Evolutionary conservation across 352 stramenopile genomes (phyloP).

Genomic region (Pythium diclinum): DNA sequence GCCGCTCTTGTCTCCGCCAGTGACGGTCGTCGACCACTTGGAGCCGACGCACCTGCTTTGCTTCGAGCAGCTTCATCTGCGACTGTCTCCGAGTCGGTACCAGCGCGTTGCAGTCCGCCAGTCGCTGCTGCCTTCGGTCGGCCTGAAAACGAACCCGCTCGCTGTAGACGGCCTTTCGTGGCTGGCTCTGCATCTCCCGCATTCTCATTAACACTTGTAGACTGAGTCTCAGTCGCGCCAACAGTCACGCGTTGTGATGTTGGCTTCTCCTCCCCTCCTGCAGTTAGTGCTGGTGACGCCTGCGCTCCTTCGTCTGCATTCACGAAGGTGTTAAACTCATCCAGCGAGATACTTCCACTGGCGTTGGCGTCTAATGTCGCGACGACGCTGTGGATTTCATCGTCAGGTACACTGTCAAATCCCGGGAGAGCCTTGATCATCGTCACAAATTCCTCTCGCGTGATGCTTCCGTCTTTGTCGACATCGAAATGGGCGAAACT

Average conservation of each 20-base stretch:
- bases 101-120: not conserved
- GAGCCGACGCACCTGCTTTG: not conserved
- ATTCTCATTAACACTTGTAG: not conserved
- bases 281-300: not conserved
- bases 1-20: slow-evolving; percentile 19
- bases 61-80: slow-evolving; percentile 8
- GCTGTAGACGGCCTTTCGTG: slow-evolving; percentile 11
- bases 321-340: slow-evolving; percentile 53
- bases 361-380: slow-evolving; percentile 49
- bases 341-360: slow-evolving; percentile 49
- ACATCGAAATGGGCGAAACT: slow-evolving; percentile 42
- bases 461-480: slow-evolving; percentile 42
- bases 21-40: slow-evolving; percentile 12
- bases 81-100: slow-evolving; percentile 15
- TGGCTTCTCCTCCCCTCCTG: not conserved
- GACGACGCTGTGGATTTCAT: slow-evolving; percentile 39
- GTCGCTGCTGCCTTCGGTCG: not conserved
- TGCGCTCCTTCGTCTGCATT: not conserved
- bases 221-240: not conserved
- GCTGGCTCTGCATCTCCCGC: not conserved
- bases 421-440: slow-evolving; percentile 45
- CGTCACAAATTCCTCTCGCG: slow-evolving; percentile 42
- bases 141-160: slow-evolving; percentile 17
- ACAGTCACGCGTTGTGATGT: not conserved
- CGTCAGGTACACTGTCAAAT: slow-evolving; percentile 36